These are phyloP conservation scores for Rhypophila decipiens DNA, from an alignment of 495 filamentous ascomycete genomes.

Conservation along the genomic window DNA sequence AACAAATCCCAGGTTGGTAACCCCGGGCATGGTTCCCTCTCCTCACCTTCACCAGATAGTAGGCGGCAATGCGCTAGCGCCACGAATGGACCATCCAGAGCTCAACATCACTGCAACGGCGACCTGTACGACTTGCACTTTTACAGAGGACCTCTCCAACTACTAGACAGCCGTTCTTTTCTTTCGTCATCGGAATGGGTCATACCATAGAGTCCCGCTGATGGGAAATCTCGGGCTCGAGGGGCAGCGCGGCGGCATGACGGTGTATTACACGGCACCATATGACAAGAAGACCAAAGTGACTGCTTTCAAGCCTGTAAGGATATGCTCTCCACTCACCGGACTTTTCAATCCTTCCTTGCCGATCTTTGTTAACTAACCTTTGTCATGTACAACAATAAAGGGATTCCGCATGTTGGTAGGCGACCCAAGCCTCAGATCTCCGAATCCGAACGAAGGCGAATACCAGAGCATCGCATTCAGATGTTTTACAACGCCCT, in stretches of 20 bases:
- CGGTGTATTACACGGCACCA: slow-evolving; percentile 32
- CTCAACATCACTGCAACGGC: slow-evolving; percentile 17
- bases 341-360: too few relatives aligned
- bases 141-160: slow-evolving; percentile 27
- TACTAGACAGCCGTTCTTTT: slow-evolving; percentile 35
- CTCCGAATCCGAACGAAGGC: slow-evolving; percentile 4
- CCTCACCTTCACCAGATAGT: slow-evolving; percentile 16
- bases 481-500: slow-evolving; percentile 10
- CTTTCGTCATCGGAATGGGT: slow-evolving; percentile 27
- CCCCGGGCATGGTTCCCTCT: slow-evolving; percentile 7
- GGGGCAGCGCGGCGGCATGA: slow-evolving; percentile 25
- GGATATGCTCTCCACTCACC: too few relatives aligned
- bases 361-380: too few relatives aligned
- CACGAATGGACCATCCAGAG: slow-evolving; percentile 16
- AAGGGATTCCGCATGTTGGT: slow-evolving; percentile 69
- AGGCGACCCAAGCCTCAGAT: slow-evolving; percentile 46
- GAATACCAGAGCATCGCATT: slow-evolving; percentile 12
- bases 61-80: slow-evolving; percentile 17
- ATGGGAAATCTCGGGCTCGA: slow-evolving; percentile 7
- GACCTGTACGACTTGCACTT: slow-evolving; percentile 24
- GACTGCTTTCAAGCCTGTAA: slow-evolving; percentile 35
- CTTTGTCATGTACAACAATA: too few relatives aligned
- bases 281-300: slow-evolving; percentile 27
- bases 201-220: slow-evolving; percentile 29
- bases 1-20: slow-evolving; percentile 5